phyloP scores from a whole-genome alignment of 768 basidiomycete genomes.

The Suillus placidus region DNA sequence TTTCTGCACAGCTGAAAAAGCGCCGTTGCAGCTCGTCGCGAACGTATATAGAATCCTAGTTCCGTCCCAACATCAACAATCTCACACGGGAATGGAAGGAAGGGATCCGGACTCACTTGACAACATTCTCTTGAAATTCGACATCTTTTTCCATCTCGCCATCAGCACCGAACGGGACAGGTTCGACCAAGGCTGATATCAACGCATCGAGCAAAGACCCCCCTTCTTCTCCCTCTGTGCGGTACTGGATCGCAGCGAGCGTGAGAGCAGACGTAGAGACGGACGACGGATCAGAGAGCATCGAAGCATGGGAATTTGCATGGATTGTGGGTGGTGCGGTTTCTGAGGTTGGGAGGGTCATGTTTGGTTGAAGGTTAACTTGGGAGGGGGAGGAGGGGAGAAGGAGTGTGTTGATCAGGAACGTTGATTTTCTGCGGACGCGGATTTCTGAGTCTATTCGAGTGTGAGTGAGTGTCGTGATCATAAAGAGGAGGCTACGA shows the following conservation, averaged over 20 bases:
- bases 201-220: neutral
- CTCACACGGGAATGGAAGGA: neutral
- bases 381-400: neutral
- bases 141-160: constrained; percentile 11
- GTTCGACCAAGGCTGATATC: neutral
- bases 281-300: constrained; percentile 23
- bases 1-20: neutral
- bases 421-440: neutral
- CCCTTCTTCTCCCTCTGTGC: neutral
- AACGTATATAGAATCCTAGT: neutral
- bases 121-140: constrained; percentile 41
- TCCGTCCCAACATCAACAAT: neutral
- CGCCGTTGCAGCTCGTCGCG: neutral
- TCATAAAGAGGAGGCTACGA: neutral
- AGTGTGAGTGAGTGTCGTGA: neutral
- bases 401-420: neutral
- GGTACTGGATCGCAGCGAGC: neutral
- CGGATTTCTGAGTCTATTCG: neutral
- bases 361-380: constrained; percentile 8
- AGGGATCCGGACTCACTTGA: neutral
- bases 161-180: neutral
- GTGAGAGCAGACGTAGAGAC: neutral
- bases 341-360: constrained; percentile 26
- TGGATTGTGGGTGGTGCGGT: constrained; percentile 46
- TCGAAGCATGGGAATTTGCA: constrained; percentile 35